These are phyloP conservation scores for Pseudopithomyces maydicus DNA, from an alignment of 2,329 filamentous ascomycete genomes.

Conservation along the genomic window DNA sequence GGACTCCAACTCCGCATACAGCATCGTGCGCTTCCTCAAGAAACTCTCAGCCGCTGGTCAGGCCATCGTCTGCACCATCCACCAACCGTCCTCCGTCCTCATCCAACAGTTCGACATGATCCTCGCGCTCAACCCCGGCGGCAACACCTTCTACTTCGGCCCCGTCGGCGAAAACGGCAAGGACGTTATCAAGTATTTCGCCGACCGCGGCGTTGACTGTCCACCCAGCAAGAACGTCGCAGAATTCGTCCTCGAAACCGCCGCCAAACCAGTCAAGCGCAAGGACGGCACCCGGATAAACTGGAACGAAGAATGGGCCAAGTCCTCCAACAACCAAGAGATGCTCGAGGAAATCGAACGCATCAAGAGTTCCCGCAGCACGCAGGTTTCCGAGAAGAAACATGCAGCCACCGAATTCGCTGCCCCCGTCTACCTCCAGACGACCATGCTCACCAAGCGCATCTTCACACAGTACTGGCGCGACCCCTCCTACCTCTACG, in stretches of 20 bases:
- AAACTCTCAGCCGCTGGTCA: slow-evolving; percentile 70
- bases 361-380: slow-evolving; percentile 63
- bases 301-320: slow-evolving; percentile 77
- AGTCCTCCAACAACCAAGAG: slow-evolving; percentile 64
- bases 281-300: slow-evolving; percentile 63
- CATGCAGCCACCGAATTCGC: slow-evolving; percentile 63
- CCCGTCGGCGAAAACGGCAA: slow-evolving; percentile 70
- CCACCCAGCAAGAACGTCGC: slow-evolving; percentile 70
- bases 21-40: slow-evolving; percentile 70
- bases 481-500: slow-evolving; percentile 76
- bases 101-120: slow-evolving; percentile 78
- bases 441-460: slow-evolving; percentile 68
- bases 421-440: slow-evolving; percentile 67
- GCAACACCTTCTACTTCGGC: slow-evolving; percentile 76
- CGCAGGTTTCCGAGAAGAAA: slow-evolving; percentile 43
- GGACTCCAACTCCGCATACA: slow-evolving; percentile 71
- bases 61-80: slow-evolving; percentile 75
- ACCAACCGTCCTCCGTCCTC: slow-evolving; percentile 71
- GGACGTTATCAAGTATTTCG: slow-evolving; percentile 71
- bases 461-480: slow-evolving; percentile 77
- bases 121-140: slow-evolving; percentile 67
- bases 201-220: slow-evolving; percentile 67
- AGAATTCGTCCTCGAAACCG: slow-evolving; percentile 70
- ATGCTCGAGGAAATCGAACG: slow-evolving; percentile 69
- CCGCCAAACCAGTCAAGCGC: slow-evolving; percentile 60